Conservation (phyloP, 2,329 filamentous ascomycete species). For the Diaporthe sp. region DNA sequence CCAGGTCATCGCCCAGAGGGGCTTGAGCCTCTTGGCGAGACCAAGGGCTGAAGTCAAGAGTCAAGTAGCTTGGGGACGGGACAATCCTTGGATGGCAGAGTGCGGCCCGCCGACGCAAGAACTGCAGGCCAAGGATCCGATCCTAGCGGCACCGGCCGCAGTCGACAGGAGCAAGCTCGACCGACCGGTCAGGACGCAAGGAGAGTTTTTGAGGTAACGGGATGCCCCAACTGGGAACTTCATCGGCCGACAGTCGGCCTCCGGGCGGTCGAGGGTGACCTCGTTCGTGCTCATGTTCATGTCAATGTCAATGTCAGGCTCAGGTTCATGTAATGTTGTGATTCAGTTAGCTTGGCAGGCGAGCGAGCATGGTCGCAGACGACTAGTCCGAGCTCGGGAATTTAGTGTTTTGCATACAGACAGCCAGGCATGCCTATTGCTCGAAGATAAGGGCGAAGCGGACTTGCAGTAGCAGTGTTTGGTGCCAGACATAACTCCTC, state of each 20-base stretch:
- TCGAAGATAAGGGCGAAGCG: not conserved
- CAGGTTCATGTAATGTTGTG: not conserved
- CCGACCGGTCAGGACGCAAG: not conserved
- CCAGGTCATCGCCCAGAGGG: slow-evolving; percentile 17
- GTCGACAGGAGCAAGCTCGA: slow-evolving; percentile 3
- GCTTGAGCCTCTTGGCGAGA: not conserved
- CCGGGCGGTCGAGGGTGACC: not conserved
- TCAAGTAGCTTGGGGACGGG: slow-evolving; percentile 1
- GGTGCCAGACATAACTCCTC: not conserved
- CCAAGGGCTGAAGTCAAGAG: slow-evolving; percentile 23
- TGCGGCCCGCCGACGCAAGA: slow-evolving; percentile 20
- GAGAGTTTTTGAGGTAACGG: not conserved
- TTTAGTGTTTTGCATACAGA: slow-evolving; percentile 16
- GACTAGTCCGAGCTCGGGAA: slow-evolving; percentile 11
- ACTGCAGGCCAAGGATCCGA: slow-evolving; percentile 21
- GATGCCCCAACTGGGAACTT: not conserved
- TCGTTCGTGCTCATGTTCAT: not conserved
- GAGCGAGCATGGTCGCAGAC: not conserved
- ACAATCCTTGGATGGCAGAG: slow-evolving; percentile 12
- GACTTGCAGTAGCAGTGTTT: not conserved
- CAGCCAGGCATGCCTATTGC: slow-evolving; percentile 12
- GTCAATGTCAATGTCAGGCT: not conserved
- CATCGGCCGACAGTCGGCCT: not conserved
- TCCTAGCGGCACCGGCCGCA: slow-evolving; percentile 20
- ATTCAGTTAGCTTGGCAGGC: not conserved